A percentile compares a stretch with the other conserved stretches of the same genome.
These are phyloP conservation scores for Trichosporon coremiiforme DNA, from an alignment of 1,284 basidiomycete species.

Conservation along the genomic window DNA sequence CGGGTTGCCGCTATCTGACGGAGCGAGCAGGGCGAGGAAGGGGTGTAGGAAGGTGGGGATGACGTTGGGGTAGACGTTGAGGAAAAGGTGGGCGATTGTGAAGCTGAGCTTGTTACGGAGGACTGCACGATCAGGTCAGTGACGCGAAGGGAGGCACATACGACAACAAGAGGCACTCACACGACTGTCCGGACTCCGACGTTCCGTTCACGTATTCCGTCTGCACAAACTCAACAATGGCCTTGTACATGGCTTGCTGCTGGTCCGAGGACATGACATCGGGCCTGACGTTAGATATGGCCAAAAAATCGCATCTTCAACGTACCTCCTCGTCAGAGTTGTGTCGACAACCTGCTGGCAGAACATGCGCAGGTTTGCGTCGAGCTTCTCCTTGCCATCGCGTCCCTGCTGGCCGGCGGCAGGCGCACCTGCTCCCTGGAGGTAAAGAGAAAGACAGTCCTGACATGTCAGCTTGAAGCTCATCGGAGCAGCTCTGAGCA, in stretches of 20 bases:
- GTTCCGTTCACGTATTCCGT: conserved; percentile 56
- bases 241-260: conserved; percentile 52
- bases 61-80: conserved; percentile 64
- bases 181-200: conserved; percentile 52
- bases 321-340: conserved; percentile 51
- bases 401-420: conserved; percentile 39
- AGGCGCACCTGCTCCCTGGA: conserved; percentile 55
- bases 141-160: background rate
- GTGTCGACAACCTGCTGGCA: conserved; percentile 57
- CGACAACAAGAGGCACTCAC: conserved; percentile 40
- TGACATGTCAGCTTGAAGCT: conserved; percentile 25
- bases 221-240: conserved; percentile 53
- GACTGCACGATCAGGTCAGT: conserved; percentile 38
- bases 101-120: conserved; percentile 93
- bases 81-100: conserved; percentile 91
- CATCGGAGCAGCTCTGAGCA: background rate
- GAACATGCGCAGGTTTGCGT: conserved; percentile 53
- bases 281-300: conserved; percentile 33
- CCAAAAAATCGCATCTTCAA: background rate
- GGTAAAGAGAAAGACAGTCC: conserved; percentile 56
- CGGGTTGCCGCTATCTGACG: conserved; percentile 61
- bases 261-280: conserved; percentile 44
- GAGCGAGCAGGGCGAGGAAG: conserved; percentile 56
- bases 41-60: conserved; percentile 55
- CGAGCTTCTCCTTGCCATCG: conserved; percentile 56